Evolutionary conservation across 2,329 filamentous ascomycete species (phyloP), one percentile per base, ranked within the genome.

Genomic region (Arthroderma uncinatum): DNA sequence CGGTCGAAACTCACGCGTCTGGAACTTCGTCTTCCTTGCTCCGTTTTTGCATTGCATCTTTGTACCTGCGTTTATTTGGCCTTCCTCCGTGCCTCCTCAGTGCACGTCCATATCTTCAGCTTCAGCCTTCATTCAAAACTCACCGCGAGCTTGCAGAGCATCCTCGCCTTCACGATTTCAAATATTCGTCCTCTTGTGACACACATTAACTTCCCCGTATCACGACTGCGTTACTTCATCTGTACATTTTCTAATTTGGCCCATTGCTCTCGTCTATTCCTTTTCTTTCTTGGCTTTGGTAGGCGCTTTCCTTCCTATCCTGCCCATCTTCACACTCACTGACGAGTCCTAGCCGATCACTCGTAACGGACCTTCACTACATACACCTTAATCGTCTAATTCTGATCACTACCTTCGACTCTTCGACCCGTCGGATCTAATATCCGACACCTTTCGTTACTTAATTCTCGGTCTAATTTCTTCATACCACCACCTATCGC

Each of bases 361-460:
- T 33, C 44, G n/a, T 50, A 50, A 50, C 44, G 44, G 44, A 50
- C 44, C 44, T 50, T 50, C 44, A 50, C 16, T 50, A 50, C 44
- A 50, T 50, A 50, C 44, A 50, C 12, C 44, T 50, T 50, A 50
- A 50, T 50, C 44, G 25, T 25, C 44, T 50, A 50, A 50, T 50
- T 33, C 7, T 50, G 44, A 50, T 30, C 30, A 12, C 44, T 48
- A 16, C 44, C 30, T 53, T 53, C 9, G 33, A 54, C 34, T 28
- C 33, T 40, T 25, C 33, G 52, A 37, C 34, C 23, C 19, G 52
- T 54, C 36, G 52, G 52, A 36, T 28, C 55, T 48, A 48, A 33
- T 19, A n/a, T 16, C 19, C 42, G 33, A 23, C 33, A 30, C 2
- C 33, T 34, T 14, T 36, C 21, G 28, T 42, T 42, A 25, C 30